Conservation (phyloP, 2,329 filamentous ascomycete species). For the Fusarium zealandicum region DNA sequence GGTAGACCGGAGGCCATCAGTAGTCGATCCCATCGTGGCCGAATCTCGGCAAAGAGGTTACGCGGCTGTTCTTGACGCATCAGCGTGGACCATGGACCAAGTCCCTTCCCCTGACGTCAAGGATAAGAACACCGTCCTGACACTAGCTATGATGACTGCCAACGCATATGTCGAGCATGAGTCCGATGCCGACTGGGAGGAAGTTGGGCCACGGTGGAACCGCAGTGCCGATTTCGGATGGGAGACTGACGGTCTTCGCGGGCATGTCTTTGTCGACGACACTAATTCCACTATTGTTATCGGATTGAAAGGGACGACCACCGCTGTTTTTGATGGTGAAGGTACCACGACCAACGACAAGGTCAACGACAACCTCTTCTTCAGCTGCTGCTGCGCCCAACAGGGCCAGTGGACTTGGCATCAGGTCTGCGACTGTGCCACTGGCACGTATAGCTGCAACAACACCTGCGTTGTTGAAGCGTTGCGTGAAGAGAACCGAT, state of each 20-base stretch:
- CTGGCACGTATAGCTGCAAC: constrained; percentile 87
- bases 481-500: constrained; percentile 82
- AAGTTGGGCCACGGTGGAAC: constrained; percentile 81
- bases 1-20: constrained; percentile 75
- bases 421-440: constrained; percentile 92
- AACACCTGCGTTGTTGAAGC: constrained; percentile 83
- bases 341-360: constrained; percentile 98
- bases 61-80: constrained; percentile 71
- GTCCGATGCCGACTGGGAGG: constrained; percentile 79
- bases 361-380: constrained; percentile 96
- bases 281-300: constrained; percentile 88
- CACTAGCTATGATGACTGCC: constrained; percentile 85
- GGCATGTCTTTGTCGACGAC: constrained; percentile 90
- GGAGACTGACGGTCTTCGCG: constrained; percentile 86
- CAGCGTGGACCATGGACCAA: constrained; percentile 84
- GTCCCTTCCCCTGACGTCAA: constrained; percentile 81
- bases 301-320: constrained; percentile 88
- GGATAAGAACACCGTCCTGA: constrained; percentile 84
- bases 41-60: constrained; percentile 73
- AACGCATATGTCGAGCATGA: constrained; percentile 85
- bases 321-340: constrained; percentile 93
- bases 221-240: constrained; percentile 90
- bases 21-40: constrained; percentile 80
- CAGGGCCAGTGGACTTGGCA: constrained; percentile 90
- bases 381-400: constrained; percentile 96